A percentile compares a stretch with the other conserved stretches of the same genome.
These are phyloP conservation scores for Pugionium dolabratum DNA, from an alignment of 345 rosid species.

Conservation along the genomic window DNA sequence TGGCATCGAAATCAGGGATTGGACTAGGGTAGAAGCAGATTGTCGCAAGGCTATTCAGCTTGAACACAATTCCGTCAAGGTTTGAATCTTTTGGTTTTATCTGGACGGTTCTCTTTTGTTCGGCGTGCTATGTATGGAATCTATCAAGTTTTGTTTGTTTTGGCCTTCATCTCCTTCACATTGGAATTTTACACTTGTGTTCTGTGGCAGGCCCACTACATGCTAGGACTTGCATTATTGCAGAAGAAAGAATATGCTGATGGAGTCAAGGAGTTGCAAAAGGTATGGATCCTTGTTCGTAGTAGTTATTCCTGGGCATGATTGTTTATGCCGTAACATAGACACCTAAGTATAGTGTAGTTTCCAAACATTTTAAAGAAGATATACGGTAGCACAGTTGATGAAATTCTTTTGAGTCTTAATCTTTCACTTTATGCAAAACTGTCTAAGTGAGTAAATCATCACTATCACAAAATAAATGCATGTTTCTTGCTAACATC, in stretches of 20 bases:
- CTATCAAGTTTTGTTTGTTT: slow-evolving; percentile 8
- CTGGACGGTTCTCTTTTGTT: slow-evolving; percentile 9
- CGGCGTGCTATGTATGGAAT: neutral
- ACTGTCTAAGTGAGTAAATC: no score
- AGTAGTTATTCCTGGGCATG: neutral
- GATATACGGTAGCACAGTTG: no score
- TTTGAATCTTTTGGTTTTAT: slow-evolving; percentile 16
- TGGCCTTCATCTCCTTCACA: slow-evolving; percentile 1
- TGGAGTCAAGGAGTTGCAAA: slow-evolving; percentile 73
- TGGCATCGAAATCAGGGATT: slow-evolving; percentile 54
- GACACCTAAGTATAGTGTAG: neutral
- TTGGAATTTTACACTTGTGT: slow-evolving; percentile 20
- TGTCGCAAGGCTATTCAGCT: slow-evolving; percentile 76
- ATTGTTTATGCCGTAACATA: neutral
- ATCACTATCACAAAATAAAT: no score
- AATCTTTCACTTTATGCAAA: no score
- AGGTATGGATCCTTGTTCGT: slow-evolving; percentile 46
- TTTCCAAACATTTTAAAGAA: no score
- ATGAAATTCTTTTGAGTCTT: no score
- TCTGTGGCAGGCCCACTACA: slow-evolving; percentile 69
- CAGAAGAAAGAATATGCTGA: slow-evolving; percentile 50
- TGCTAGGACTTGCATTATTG: slow-evolving; percentile 81
- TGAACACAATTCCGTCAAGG: slow-evolving; percentile 70
- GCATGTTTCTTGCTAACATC: neutral
- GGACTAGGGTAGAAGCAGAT: slow-evolving; percentile 83